Base-by-base conservation (phyloP, 1,139 yeast genomes). In the Magnusiomyces magnusii region DNA sequence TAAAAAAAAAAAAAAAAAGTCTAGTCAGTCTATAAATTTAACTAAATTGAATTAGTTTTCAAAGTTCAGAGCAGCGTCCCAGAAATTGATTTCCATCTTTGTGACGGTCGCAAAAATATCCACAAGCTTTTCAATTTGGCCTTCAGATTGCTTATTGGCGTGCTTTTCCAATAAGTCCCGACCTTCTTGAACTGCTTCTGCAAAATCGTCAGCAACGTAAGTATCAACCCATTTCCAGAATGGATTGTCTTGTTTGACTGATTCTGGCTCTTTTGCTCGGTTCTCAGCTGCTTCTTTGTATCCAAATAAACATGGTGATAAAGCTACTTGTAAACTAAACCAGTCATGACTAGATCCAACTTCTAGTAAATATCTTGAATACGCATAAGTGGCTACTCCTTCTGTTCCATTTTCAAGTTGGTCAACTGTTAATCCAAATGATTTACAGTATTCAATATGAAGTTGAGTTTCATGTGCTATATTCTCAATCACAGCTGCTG, bases 251-350 rank as follows among this genome's bases (percentile, higher is more conserved):
- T 58, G 60, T 17, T 55, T 34, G 21, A 63, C 64, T 0, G 66
- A 57, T 10, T 58, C 39, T 1, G 67, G 64, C 28, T 63, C 61
- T 1, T 59, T 62, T 42, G 60, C 49, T 24, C 64, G 60, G 53
- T 59, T 59, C 34, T 51, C 57, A 3, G 81, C 82, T 0, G 87
- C 85, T 59, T 81, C 80, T 47, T 80, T 80, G 69, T 86, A 87
- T 0, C 96, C 96, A 68, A 85, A 80, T 51, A 87, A 73, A 70
- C 96, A 88, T 0, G 96, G 95, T 1, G 91, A 80, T 57, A 87
- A 72, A 0, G 95, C 88, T 5, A 84, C 79, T 61, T 82, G 81
- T 56, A 86, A 78, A 27, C 85, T 87, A 47, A 85, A 71, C 79
- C 84, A 86, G 67, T 85, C 86, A 21, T 79, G 76, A 50, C 71